Evolutionary conservation across 2,329 filamentous ascomycete genomes (phyloP).

Genomic region (Aspergillus jensenii): DNA sequence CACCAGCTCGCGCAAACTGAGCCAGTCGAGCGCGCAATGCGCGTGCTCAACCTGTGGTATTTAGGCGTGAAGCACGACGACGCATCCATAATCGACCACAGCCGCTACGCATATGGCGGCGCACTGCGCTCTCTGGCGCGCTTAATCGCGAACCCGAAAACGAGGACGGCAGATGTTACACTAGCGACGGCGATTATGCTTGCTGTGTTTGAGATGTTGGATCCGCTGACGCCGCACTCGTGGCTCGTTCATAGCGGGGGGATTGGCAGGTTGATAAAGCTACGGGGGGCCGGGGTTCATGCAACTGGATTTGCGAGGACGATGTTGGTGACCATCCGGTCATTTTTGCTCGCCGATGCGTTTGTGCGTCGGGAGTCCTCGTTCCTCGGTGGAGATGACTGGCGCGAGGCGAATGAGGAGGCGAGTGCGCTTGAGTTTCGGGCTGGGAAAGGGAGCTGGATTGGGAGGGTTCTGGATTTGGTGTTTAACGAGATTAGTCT

Average conservation of each 20-base stretch:
- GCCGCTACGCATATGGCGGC: slow-evolving; percentile 20
- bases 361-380: slow-evolving; percentile 18
- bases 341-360: slow-evolving; percentile 21
- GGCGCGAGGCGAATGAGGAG: slow-evolving; percentile 16
- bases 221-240: slow-evolving; percentile 13
- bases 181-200: slow-evolving; percentile 20
- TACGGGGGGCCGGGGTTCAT: slow-evolving; percentile 19
- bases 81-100: slow-evolving; percentile 12
- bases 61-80: slow-evolving; percentile 17
- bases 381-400: slow-evolving; percentile 19
- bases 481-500: slow-evolving; percentile 20
- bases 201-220: slow-evolving; percentile 20
- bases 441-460: slow-evolving; percentile 11
- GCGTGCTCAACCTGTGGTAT: slow-evolving; percentile 16
- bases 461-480: slow-evolving; percentile 19
- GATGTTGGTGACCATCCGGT: slow-evolving; percentile 19
- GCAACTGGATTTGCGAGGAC: slow-evolving; percentile 18
- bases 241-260: slow-evolving; percentile 24
- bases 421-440: slow-evolving; percentile 9
- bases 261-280: slow-evolving; percentile 13
- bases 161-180: slow-evolving; percentile 14
- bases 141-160: slow-evolving; percentile 12
- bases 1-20: slow-evolving; percentile 6
- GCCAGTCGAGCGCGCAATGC: slow-evolving; percentile 14
- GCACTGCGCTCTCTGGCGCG: slow-evolving; percentile 13